phyloP scores from a whole-genome alignment of 2,329 filamentous ascomycete genomes.

The Fusarium buharicum region DNA sequence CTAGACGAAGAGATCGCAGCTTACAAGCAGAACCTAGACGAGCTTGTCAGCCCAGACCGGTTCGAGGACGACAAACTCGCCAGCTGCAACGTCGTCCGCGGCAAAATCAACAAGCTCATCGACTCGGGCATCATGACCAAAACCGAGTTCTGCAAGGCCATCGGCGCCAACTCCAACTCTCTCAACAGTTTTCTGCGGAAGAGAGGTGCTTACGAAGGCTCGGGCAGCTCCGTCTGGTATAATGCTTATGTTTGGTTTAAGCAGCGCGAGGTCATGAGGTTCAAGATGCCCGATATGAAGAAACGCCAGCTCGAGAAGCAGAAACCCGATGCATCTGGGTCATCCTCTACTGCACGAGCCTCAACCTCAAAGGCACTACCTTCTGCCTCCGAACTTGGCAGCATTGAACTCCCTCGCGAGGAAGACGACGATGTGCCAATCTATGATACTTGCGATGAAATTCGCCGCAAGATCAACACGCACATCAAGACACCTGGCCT shows the following conservation, averaged over 20 bases:
- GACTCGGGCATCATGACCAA: slow-evolving; percentile 1
- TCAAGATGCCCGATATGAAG: slow-evolving; percentile 15
- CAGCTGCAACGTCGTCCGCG: not conserved
- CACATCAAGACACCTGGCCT: slow-evolving; percentile 7
- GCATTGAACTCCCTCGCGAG: not conserved
- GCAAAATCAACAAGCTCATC: slow-evolving; percentile 16
- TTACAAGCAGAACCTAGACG: slow-evolving; percentile 1
- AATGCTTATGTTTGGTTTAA: slow-evolving; percentile 16
- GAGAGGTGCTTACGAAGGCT: slow-evolving; percentile 3
- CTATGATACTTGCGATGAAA: slow-evolving; percentile 13
- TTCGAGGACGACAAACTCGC: slow-evolving; percentile 4
- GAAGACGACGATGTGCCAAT: slow-evolving; percentile 2
- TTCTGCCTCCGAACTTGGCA: not conserved
- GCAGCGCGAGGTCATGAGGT: slow-evolving; percentile 3
- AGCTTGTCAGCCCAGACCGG: not conserved
- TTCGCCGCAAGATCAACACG: slow-evolving; percentile 16
- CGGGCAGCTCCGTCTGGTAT: slow-evolving; percentile 2
- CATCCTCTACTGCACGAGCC: not conserved
- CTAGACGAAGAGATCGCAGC: slow-evolving; percentile 9
- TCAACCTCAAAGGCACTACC: not conserved
- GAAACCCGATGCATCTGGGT: not conserved
- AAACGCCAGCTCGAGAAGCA: not conserved
- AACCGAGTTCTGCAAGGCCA: slow-evolving; percentile 4
- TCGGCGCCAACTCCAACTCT: slow-evolving; percentile 6
- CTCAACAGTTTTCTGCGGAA: slow-evolving; percentile 4